These are phyloP conservation scores for Haematococcus sp. DNA, from an alignment of 139 green algal species.

Conservation along the genomic window DNA sequence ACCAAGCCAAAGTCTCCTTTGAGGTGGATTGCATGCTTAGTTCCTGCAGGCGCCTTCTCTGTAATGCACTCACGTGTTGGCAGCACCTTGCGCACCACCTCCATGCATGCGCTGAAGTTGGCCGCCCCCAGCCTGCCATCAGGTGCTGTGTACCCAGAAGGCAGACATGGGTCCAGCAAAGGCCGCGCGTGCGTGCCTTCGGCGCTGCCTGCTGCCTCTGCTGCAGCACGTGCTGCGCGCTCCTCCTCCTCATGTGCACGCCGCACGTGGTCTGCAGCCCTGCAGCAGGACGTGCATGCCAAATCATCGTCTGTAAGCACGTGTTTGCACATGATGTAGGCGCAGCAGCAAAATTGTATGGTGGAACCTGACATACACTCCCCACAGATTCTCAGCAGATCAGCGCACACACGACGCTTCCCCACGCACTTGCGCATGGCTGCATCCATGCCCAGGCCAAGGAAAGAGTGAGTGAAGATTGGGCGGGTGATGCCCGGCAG, in stretches of 20 bases:
- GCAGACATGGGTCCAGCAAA: constrained; percentile 35
- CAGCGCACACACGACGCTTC: neutral
- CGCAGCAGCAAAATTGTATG: neutral
- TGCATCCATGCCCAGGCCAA: constrained; percentile 46
- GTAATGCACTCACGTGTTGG: neutral
- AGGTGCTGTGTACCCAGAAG: constrained; percentile 26
- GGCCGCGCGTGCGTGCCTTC: neutral
- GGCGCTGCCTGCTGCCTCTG: neutral
- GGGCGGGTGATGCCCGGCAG: constrained; percentile 28
- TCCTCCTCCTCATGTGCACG: neutral
- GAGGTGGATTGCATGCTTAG: neutral
- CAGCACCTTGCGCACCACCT: constrained; percentile 17
- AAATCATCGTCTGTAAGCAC: too few relatives aligned
- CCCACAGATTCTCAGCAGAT: constrained; percentile 5
- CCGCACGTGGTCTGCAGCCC: constrained; percentile 3
- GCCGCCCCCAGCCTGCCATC: constrained; percentile 27
- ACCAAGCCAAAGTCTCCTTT: neutral
- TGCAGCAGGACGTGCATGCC: too few relatives aligned
- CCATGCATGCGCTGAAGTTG: constrained; percentile 26
- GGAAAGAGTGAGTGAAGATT: constrained; percentile 53
- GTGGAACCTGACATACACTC: too few relatives aligned
- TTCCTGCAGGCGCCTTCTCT: constrained; percentile 2
- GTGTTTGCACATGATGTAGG: neutral
- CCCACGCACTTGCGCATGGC: constrained; percentile 7
- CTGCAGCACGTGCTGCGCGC: constrained; percentile 4